Conservation (phyloP, 1,139 yeast species). For the Diutina catenulata region DNA sequence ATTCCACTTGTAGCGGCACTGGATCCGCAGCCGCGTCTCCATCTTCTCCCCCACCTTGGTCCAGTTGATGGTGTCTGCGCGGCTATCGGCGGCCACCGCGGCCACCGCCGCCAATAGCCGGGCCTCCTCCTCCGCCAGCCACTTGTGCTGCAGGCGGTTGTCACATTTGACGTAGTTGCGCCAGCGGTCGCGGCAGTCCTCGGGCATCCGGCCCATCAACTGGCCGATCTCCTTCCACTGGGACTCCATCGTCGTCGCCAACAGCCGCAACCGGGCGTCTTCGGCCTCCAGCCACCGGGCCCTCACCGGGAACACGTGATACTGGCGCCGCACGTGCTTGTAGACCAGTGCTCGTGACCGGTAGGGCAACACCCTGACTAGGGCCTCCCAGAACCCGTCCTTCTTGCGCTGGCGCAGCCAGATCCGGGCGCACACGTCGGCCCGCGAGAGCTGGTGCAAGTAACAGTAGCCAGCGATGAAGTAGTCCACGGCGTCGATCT, state of each 20-base stretch:
- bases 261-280: constrained; percentile 50
- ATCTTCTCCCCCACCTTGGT: constrained; percentile 78
- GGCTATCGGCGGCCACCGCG: neutral
- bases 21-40: constrained; percentile 80
- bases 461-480: constrained; percentile 61
- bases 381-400: constrained; percentile 80
- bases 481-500: constrained; percentile 57
- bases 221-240: constrained; percentile 82
- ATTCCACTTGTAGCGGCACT: constrained; percentile 92
- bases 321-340: constrained; percentile 83
- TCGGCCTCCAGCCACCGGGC: constrained; percentile 86
- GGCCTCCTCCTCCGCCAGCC: constrained; percentile 68
- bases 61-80: constrained; percentile 53
- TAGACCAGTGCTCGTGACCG: constrained; percentile 82
- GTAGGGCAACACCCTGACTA: constrained; percentile 68
- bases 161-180: constrained; percentile 83
- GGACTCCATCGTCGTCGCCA: constrained; percentile 59
- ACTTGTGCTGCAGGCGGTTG: constrained; percentile 60
- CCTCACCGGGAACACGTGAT: constrained; percentile 74
- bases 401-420: constrained; percentile 81
- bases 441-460: constrained; percentile 47
- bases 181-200: constrained; percentile 94
- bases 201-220: constrained; percentile 85
- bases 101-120: constrained; percentile 22
- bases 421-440: constrained; percentile 66